Conservation (phyloP, 2,329 filamentous ascomycete genomes). For the Magnaporthiopsis incrustans region DNA sequence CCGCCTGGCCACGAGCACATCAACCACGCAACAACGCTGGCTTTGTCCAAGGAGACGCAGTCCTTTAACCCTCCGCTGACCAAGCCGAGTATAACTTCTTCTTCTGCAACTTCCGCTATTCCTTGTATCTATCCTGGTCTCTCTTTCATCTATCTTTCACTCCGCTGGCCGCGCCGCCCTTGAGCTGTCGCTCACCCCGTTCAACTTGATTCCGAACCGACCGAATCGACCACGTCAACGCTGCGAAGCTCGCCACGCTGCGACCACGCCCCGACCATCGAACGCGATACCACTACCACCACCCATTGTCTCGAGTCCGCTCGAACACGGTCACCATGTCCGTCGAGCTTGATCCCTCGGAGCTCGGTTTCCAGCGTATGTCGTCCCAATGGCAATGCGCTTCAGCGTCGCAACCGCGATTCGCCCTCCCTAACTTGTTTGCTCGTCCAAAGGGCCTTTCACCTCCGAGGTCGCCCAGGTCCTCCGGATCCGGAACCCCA, state of each 20-base stretch:
- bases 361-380: conserved; percentile 91
- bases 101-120: background rate
- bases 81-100: background rate
- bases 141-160: background rate
- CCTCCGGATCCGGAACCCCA: conserved; percentile 58
- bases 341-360: conserved; percentile 82
- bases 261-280: background rate
- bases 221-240: background rate
- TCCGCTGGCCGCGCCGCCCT: background rate
- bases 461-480: conserved; percentile 57
- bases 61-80: background rate
- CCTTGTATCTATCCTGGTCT: background rate
- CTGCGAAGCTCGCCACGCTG: background rate
- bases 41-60: no score
- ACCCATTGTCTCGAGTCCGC: background rate
- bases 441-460: conserved; percentile 49
- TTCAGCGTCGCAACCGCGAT: conserved; percentile 8
- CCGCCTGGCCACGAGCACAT: background rate
- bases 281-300: background rate
- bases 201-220: background rate
- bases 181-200: background rate
- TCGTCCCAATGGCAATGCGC: conserved; percentile 15
- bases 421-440: conserved; percentile 12
- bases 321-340: conserved; percentile 59
- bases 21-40: background rate